A percentile compares a stretch with the other conserved stretches of the same genome.
Conservation (phyloP, 2,329 filamentous ascomycete genomes). For the Pseudogymnoascus sp. region DNA sequence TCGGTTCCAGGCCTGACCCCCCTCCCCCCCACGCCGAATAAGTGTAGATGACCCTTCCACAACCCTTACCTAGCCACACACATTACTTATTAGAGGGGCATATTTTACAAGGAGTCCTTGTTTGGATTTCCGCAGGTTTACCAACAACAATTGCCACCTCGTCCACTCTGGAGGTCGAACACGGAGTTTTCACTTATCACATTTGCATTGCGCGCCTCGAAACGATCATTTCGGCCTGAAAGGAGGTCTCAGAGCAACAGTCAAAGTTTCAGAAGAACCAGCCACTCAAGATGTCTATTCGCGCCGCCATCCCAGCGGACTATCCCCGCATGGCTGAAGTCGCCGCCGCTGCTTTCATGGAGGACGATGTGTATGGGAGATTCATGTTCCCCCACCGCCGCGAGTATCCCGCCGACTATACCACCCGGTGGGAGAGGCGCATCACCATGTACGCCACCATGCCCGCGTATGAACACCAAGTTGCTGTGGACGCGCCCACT, state of each 20-base stretch:
- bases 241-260: neutral
- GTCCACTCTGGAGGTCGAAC: neutral
- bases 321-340: slow-evolving; percentile 22
- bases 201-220: neutral
- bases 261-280: neutral
- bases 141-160: neutral
- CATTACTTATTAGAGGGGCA: neutral
- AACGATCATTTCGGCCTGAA: neutral
- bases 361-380: slow-evolving; percentile 29
- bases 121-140: neutral
- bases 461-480: slow-evolving; percentile 19
- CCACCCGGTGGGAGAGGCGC: slow-evolving; percentile 26
- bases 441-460: slow-evolving; percentile 24
- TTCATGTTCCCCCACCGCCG: slow-evolving; percentile 30
- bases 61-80: neutral
- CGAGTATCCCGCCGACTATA: slow-evolving; percentile 25
- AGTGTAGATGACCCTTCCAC: neutral
- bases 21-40: neutral
- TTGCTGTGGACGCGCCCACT: slow-evolving; percentile 19
- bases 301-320: slow-evolving; percentile 7
- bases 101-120: neutral
- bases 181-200: neutral
- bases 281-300: slow-evolving; percentile 11
- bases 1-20: neutral
- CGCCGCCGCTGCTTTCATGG: slow-evolving; percentile 27